Evolutionary conservation across 2,329 filamentous ascomycete species (phyloP).

Genomic region (Huntiella abstrusa): DNA sequence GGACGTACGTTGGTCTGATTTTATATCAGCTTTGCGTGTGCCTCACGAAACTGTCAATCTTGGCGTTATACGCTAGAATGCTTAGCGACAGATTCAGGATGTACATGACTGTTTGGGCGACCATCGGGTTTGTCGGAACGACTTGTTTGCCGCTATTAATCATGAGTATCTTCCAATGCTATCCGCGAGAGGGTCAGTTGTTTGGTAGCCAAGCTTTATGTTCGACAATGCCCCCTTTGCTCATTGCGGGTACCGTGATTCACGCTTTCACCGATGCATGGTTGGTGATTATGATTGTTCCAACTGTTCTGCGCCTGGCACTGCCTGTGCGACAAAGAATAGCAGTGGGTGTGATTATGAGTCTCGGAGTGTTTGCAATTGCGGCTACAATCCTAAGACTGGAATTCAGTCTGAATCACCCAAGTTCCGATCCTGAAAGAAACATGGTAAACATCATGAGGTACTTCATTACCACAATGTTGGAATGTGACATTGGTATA

Average conservation of each 20-base stretch:
- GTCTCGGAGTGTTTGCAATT: conserved; percentile 23
- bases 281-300: conserved; percentile 25
- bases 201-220: neutral
- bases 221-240: conserved; percentile 16
- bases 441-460: conserved; percentile 15
- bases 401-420: conserved; percentile 16
- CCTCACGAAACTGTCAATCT: conserved; percentile 22
- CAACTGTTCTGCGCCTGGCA: conserved; percentile 17
- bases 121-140: neutral
- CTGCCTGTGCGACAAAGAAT: conserved; percentile 22
- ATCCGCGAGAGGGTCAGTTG: neutral
- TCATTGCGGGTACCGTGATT: conserved; percentile 24
- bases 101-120: neutral
- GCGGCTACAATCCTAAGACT: conserved; percentile 9
- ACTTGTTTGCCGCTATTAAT: neutral
- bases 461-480: conserved; percentile 21
- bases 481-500: conserved; percentile 20
- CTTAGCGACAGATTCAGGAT: conserved; percentile 16
- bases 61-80: conserved; percentile 22
- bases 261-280: conserved; percentile 28
- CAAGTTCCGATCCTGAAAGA: conserved; percentile 13
- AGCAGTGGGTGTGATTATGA: conserved; percentile 25
- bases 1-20: neutral
- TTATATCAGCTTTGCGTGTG: conserved; percentile 19
- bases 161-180: neutral